Percentiles rank a stretch among this genome's conserved stretches.
Conservation (phyloP, 2,329 filamentous ascomycete genomes). For the Colletotrichum scovillei region DNA sequence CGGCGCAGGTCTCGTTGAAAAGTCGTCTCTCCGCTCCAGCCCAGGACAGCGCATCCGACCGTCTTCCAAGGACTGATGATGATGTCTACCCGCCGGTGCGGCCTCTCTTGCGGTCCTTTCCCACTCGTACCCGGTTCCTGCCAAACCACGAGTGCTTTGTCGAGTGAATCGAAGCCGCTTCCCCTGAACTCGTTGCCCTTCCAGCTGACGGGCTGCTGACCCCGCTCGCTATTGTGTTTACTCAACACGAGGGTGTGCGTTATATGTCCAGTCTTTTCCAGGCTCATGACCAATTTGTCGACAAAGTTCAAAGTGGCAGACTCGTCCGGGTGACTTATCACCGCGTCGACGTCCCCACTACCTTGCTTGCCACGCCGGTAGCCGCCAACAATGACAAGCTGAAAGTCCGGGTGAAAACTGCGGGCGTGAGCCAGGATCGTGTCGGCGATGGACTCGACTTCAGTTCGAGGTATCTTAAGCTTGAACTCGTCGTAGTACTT, state of each 20-base stretch:
- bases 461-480: constrained; percentile 74
- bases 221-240: constrained; percentile 76
- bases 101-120: constrained; percentile 39
- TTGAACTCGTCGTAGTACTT: constrained; percentile 93
- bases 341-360: constrained; percentile 86
- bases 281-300: constrained; percentile 73
- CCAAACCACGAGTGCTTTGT: constrained; percentile 95
- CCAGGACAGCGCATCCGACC: constrained; percentile 86
- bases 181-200: constrained; percentile 57
- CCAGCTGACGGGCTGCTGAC: constrained; percentile 70
- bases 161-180: constrained; percentile 84
- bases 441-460: constrained; percentile 77
- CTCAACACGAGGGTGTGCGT: constrained; percentile 84
- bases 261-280: constrained; percentile 78
- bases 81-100: constrained; percentile 90
- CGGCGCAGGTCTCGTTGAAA: constrained; percentile 88
- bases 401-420: constrained; percentile 64
- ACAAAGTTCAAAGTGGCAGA: constrained; percentile 76
- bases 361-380: constrained; percentile 81
- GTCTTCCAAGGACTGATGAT: constrained; percentile 91
- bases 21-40: constrained; percentile 90
- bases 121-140: constrained; percentile 67
- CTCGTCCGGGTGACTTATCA: constrained; percentile 83
- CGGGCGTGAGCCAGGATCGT: constrained; percentile 76
- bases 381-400: constrained; percentile 78